Conservation (phyloP, 2,329 filamentous ascomycete species). For the Talaromyces sp. region DNA sequence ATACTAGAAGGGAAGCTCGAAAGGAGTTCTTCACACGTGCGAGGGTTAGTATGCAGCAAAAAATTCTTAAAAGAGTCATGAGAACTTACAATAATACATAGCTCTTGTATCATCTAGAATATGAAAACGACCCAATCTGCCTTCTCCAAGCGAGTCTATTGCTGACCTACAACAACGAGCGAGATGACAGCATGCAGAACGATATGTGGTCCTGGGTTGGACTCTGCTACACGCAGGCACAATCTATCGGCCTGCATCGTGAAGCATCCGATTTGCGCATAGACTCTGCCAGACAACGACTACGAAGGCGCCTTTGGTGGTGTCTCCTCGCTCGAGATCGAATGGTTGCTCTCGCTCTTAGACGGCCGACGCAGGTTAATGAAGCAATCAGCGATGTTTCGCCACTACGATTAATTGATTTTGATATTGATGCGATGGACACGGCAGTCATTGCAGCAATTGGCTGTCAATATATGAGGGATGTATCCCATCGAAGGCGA, state of each 20-base stretch:
- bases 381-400: slow-evolving; percentile 85
- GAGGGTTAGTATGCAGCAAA: slow-evolving; percentile 56
- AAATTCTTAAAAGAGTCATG: neutral
- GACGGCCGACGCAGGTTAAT: slow-evolving; percentile 81
- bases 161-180: slow-evolving; percentile 94
- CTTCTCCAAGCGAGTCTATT: slow-evolving; percentile 79
- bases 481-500: slow-evolving; percentile 68
- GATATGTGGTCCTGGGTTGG: slow-evolving; percentile 97
- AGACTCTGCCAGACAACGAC: slow-evolving; percentile 62
- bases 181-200: slow-evolving; percentile 77
- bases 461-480: slow-evolving; percentile 63
- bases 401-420: slow-evolving; percentile 75
- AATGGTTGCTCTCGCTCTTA: slow-evolving; percentile 82
- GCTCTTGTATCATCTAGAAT: slow-evolving; percentile 86
- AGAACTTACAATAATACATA: slow-evolving; percentile 34
- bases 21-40: slow-evolving; percentile 81
- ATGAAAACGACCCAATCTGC: slow-evolving; percentile 78
- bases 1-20: slow-evolving; percentile 70
- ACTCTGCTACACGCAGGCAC: slow-evolving; percentile 79
- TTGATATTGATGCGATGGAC: slow-evolving; percentile 66
- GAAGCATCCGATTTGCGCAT: slow-evolving; percentile 70
- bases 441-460: slow-evolving; percentile 64
- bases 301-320: slow-evolving; percentile 93
- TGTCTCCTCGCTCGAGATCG: slow-evolving; percentile 89
- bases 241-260: slow-evolving; percentile 81